Percentiles rank a stretch among this genome's conserved stretches.
These are phyloP conservation scores for Sordaria brevicollis DNA, from an alignment of 495 filamentous ascomycete genomes.

Conservation along the genomic window DNA sequence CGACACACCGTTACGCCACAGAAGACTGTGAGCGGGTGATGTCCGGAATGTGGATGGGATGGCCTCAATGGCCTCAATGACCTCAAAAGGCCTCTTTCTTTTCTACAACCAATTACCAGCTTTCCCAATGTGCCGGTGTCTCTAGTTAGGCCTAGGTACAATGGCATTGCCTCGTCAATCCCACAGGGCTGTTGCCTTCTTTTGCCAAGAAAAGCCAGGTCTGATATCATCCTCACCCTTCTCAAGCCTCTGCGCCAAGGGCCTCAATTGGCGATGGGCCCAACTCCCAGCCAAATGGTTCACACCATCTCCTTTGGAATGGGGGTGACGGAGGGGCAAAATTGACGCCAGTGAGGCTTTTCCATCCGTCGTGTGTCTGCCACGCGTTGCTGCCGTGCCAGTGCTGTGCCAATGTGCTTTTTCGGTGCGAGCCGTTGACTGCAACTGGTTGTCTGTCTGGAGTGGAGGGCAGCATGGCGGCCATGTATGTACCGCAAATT, in stretches of 20 bases:
- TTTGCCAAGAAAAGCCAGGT: background rate
- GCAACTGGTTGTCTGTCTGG: background rate
- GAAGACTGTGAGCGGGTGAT: background rate
- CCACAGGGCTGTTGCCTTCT: background rate
- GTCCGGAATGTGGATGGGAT: background rate
- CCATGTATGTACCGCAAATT: background rate
- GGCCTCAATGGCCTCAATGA: too few relatives aligned
- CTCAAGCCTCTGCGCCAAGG: background rate
- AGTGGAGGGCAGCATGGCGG: background rate
- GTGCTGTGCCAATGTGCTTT: background rate
- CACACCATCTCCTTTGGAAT: background rate
- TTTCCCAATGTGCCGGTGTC: background rate
- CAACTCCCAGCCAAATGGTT: background rate
- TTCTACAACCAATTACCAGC: background rate
- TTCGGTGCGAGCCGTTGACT: background rate
- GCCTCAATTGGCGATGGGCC: background rate
- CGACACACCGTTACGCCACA: background rate
- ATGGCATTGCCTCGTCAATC: background rate
- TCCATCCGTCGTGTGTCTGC: background rate
- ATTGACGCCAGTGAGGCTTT: background rate
- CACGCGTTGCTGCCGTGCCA: background rate
- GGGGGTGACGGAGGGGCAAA: background rate
- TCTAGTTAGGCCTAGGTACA: background rate
- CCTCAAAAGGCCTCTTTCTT: background rate
- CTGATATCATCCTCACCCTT: background rate